phyloP scores from a whole-genome alignment of 1,284 basidiomycete genomes.

The Ustilago curta region DNA sequence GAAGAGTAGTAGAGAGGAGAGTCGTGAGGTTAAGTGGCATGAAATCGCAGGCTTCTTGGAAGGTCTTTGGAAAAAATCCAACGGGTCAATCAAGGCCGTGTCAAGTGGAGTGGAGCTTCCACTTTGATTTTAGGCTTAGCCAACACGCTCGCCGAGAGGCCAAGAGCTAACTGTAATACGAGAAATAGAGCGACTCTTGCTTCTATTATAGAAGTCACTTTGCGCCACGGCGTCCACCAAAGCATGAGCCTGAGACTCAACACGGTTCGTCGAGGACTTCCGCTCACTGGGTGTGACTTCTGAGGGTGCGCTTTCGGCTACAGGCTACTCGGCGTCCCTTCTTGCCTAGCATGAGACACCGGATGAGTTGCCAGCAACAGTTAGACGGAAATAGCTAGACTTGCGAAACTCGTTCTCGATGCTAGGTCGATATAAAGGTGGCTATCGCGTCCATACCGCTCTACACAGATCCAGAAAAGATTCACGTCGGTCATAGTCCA shows the following conservation, averaged over 20 bases:
- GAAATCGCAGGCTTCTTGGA: no score
- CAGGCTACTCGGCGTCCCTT: neutral
- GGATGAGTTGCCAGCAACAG: neutral
- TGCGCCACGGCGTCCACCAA: constrained; percentile 1
- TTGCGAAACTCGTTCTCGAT: neutral
- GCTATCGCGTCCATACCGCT: neutral
- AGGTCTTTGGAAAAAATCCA: neutral
- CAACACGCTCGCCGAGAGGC: neutral
- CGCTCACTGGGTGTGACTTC: neutral
- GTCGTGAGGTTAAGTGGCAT: no score
- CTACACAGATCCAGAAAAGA: neutral
- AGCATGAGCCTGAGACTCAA: neutral
- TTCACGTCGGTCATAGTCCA: no score
- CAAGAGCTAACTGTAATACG: neutral
- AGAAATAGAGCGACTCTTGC: no score
- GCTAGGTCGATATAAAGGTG: constrained; percentile 1
- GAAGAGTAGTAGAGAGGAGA: neutral
- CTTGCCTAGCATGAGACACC: neutral
- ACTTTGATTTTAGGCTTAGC: constrained; percentile 19
- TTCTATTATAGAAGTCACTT: neutral
- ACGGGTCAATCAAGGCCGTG: neutral
- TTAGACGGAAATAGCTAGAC: neutral
- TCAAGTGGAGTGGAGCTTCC: constrained; percentile 2
- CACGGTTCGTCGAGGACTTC: neutral
- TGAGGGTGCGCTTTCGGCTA: neutral